phyloP scores from a whole-genome alignment of 2,329 filamentous ascomycete genomes.

The Pezicula carpinea region DNA sequence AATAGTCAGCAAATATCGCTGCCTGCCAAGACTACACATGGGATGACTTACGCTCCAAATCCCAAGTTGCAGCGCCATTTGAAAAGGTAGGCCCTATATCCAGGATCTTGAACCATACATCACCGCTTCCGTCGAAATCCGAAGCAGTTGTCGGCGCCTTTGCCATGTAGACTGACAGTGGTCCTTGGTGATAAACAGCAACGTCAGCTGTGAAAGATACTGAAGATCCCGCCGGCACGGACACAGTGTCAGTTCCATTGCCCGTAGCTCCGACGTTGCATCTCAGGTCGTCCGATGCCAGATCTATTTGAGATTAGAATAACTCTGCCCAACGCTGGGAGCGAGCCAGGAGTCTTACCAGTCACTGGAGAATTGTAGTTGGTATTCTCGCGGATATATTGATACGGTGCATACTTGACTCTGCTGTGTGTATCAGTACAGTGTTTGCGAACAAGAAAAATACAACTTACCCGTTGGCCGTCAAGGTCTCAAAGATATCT shows the following conservation, averaged over 20 bases:
- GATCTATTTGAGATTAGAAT: conserved; percentile 27
- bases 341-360: conserved; percentile 18
- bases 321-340: conserved; percentile 6
- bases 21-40: no score
- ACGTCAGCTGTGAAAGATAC: conserved; percentile 42
- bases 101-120: conserved; percentile 34
- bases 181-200: conserved; percentile 30
- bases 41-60: conserved; percentile 19
- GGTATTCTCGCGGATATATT: conserved; percentile 40
- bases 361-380: conserved; percentile 46
- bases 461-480: conserved; percentile 5
- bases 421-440: not conserved
- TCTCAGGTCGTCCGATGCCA: conserved; percentile 38
- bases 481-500: conserved; percentile 14
- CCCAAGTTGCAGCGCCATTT: conserved; percentile 18
- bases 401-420: conserved; percentile 35
- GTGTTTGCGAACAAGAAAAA: no score
- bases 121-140: conserved; percentile 30
- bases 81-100: conserved; percentile 28
- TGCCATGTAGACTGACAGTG: conserved; percentile 31
- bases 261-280: conserved; percentile 36
- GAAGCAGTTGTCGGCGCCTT: conserved; percentile 29
- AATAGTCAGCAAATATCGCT: not conserved
- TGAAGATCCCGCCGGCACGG: conserved; percentile 33
- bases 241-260: conserved; percentile 18